These are phyloP conservation scores for Macrotyloma uniflorum DNA, from an alignment of 306 rosid genomes.

Conservation along the genomic window DNA sequence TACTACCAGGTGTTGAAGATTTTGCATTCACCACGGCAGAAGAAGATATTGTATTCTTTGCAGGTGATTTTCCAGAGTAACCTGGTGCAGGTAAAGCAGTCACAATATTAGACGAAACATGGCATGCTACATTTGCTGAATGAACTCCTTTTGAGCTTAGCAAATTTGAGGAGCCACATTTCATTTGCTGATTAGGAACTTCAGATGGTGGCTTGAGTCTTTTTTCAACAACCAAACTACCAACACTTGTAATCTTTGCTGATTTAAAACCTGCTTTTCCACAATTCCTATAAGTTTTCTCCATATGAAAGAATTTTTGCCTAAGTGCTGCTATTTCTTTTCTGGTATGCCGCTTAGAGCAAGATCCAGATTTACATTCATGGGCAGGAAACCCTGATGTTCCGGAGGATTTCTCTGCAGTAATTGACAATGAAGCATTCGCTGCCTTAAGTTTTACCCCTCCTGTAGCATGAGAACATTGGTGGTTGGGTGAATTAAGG, in stretches of 20 bases:
- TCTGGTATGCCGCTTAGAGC: slow-evolving; percentile 45
- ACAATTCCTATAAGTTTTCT: slow-evolving; percentile 51
- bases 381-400: slow-evolving; percentile 19
- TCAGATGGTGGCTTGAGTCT: slow-evolving; percentile 51
- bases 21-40: slow-evolving; percentile 17
- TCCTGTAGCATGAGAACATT: slow-evolving; percentile 33
- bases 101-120: slow-evolving; percentile 40
- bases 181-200: slow-evolving; percentile 40
- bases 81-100: slow-evolving; percentile 37
- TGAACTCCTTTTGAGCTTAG: slow-evolving; percentile 33
- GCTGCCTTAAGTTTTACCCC: slow-evolving; percentile 28
- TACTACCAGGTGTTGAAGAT: slow-evolving; percentile 23
- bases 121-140: slow-evolving; percentile 10
- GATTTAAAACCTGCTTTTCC: slow-evolving; percentile 55
- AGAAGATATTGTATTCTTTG: slow-evolving; percentile 39
- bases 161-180: slow-evolving; percentile 40
- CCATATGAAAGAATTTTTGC: slow-evolving; percentile 53
- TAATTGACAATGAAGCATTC: slow-evolving; percentile 30
- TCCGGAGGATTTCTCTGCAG: slow-evolving; percentile 41
- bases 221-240: slow-evolving; percentile 55
- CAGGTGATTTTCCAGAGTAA: slow-evolving; percentile 40
- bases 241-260: slow-evolving; percentile 43
- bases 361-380: slow-evolving; percentile 52
- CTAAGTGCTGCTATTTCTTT: slow-evolving; percentile 57
- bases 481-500: slow-evolving; percentile 1